Evolutionary conservation across 163 green algal species (phyloP).

Genomic region (Coccomyxa subellipsoidea): DNA sequence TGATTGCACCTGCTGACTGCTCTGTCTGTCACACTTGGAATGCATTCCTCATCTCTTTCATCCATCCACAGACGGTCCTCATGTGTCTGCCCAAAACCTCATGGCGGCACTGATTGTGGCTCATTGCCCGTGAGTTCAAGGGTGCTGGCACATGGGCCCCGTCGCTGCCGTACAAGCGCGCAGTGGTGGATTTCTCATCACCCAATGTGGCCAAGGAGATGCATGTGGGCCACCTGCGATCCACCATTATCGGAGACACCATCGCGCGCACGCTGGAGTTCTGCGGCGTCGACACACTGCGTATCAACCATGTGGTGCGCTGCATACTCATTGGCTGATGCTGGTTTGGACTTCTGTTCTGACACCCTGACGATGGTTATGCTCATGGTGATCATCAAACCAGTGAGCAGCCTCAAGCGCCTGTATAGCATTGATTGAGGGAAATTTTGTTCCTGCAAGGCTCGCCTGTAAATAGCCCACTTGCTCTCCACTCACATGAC

Average conservation of each 20-base stretch:
- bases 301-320: conserved; percentile 89
- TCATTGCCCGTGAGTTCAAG: no score
- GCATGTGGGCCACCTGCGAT: conserved; percentile 98
- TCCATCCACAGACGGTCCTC: not conserved
- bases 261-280: conserved; percentile 79
- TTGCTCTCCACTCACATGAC: no score
- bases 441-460: no score
- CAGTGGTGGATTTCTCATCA: conserved; percentile 94
- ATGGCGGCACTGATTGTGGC: no score
- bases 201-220: conserved; percentile 99
- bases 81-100: not conserved
- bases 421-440: no score
- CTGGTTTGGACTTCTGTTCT: no score
- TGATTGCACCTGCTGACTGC: not conserved
- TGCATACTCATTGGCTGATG: not conserved
- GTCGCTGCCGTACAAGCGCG: conserved; percentile 38
- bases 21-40: not conserved
- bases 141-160: conserved; percentile 62
- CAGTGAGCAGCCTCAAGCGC: no score
- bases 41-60: not conserved
- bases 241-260: conserved; percentile 94
- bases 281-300: conserved; percentile 79
- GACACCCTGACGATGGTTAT: no score
- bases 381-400: no score
- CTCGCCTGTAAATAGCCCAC: no score